Base-by-base conservation (phyloP, 2,329 filamentous ascomycete genomes). In the Teratosphaeria nubilosa region DNA sequence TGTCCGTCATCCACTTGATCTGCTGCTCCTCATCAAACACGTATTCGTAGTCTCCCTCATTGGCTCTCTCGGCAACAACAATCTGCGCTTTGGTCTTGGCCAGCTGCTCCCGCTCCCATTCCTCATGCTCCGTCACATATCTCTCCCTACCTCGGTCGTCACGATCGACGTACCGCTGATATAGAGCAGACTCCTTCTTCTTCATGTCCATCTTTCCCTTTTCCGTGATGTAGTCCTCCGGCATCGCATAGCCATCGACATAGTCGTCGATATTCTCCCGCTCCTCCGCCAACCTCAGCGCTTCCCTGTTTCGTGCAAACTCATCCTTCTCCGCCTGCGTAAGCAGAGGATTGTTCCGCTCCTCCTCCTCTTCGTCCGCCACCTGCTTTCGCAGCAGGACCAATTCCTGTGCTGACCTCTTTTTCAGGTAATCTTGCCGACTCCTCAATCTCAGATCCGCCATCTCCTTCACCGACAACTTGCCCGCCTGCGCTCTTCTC, bases 161-260 rank as follows among this genome's bases (percentile, higher is more conserved):
- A 60, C 83, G 82, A 62, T 96, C 91, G 3, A 96, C 86, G 65
- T 96, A 92, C 55, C 91, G 84, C 71, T 90, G 91, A 75, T 95
- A 96, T 11, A 99, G 80, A 0, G 89, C 90, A 25, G 95, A 89
- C 62, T 94, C 84, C 71, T 97, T 97, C 70, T 88, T 88, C 71
- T 88, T 91, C 65, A 82, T 81, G 70, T 95, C 88, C 62, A 95
- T 86, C 69, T 95, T 94, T 24, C 90, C 91, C 74, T 92, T 91
- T 70, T 95, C 91, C 0, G 89, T 96, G 62, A 96, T 92, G 70
- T 96, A 96, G 71, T 96, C 91, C 63, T 96, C 91, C 0, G 92
- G 94, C 77, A 99, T 86, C 64, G 86, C 82, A 74, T 97, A 99
- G 1, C 92, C 92, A 75, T 96, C 91, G 22, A 86, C 82, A 71